A percentile compares a stretch with the other conserved stretches of the same genome.
Conservation (phyloP, 2,329 filamentous ascomycete species). For the Sclerotinia glacialis region DNA sequence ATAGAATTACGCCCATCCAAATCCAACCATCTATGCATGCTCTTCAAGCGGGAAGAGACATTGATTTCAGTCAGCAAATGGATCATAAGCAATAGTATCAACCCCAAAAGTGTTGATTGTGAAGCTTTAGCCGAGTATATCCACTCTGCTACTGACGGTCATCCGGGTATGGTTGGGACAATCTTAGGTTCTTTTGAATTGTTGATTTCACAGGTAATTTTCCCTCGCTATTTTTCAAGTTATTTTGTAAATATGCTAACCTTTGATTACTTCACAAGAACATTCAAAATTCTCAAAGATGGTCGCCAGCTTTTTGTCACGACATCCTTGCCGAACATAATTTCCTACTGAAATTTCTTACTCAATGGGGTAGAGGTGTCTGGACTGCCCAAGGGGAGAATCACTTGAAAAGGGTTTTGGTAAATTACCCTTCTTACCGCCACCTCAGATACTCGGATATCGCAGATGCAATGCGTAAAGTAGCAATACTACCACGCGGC, state of each 20-base stretch:
- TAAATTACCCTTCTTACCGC: neutral
- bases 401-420: neutral
- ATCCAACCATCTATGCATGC: neutral
- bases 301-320: neutral
- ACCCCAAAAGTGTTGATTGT: neutral
- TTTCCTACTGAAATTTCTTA: neutral
- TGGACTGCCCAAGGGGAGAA: neutral
- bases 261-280: neutral
- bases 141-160: constrained; percentile 2
- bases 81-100: neutral
- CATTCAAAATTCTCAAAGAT: neutral
- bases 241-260: neutral
- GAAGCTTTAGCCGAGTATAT: neutral
- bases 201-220: constrained; percentile 1
- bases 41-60: neutral
- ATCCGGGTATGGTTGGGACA: neutral
- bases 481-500: neutral
- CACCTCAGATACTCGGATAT: constrained; percentile 1
- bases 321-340: neutral
- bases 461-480: neutral
- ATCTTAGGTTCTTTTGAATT: neutral
- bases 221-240: neutral
- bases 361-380: neutral
- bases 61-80: neutral
- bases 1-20: constrained; percentile 2